These are phyloP conservation scores for Fusarium ambrosium DNA, from an alignment of 2,329 filamentous ascomycete genomes.

Conservation along the genomic window DNA sequence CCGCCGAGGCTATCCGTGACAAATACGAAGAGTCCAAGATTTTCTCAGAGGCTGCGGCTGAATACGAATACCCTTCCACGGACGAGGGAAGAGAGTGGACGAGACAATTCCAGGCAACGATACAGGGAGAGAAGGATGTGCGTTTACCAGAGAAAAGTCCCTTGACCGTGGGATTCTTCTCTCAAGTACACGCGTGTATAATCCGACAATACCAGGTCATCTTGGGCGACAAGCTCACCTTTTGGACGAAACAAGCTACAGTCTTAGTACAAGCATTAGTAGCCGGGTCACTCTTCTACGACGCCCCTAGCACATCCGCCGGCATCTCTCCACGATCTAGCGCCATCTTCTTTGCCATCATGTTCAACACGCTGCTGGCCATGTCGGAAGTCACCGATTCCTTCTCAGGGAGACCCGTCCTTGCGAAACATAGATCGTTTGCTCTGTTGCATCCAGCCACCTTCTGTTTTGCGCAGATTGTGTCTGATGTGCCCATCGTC, in stretches of 20 bases:
- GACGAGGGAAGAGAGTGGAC: not conserved
- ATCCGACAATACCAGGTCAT: not conserved
- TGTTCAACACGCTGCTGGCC: not conserved
- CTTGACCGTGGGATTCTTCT: not conserved
- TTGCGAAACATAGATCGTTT: not conserved
- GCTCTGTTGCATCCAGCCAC: not conserved
- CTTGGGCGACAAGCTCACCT: not conserved
- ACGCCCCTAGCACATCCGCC: not conserved
- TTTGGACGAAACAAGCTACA: not conserved
- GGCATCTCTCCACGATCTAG: not conserved
- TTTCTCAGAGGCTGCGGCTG: not conserved
- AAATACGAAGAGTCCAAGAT: not conserved
- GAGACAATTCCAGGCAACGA: not conserved
- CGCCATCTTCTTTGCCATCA: not conserved
- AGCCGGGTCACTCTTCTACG: not conserved
- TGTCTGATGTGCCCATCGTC: not conserved
- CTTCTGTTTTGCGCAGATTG: not conserved
- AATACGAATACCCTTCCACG: not conserved
- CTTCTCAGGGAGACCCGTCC: not conserved
- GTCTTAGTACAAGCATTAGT: not conserved
- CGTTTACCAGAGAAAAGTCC: not conserved
- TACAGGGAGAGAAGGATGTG: not conserved
- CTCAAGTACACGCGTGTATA: not conserved
- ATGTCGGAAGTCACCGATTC: not conserved
- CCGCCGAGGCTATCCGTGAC: not conserved